A percentile compares a stretch with the other conserved stretches of the same genome.
Conservation (phyloP, 2,329 filamentous ascomycete genomes). For the Penicillium sp. region DNA sequence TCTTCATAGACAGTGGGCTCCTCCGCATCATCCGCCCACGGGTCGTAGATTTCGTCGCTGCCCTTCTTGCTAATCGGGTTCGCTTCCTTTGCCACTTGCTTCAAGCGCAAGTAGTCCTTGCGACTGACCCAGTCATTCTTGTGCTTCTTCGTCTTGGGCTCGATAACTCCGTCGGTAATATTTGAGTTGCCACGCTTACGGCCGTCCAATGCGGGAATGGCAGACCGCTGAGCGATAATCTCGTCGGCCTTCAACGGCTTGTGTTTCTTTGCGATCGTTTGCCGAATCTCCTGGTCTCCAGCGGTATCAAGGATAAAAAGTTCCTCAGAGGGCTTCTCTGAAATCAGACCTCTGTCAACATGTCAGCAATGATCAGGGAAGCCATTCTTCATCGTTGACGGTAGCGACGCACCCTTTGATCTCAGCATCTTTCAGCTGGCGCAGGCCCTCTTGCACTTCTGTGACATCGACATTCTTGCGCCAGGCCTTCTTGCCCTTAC, state of each 20-base stretch:
- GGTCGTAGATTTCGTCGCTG: conserved; percentile 67
- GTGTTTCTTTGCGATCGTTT: conserved; percentile 65
- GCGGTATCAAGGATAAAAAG: conserved; percentile 81
- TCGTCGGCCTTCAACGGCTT: conserved; percentile 89
- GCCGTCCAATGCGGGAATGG: conserved; percentile 73
- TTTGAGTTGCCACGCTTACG: conserved; percentile 74
- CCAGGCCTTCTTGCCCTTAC: conserved; percentile 99
- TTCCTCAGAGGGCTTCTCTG: conserved; percentile 78
- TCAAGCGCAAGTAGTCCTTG: conserved; percentile 79
- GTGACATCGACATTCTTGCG: conserved; percentile 96
- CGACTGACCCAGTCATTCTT: conserved; percentile 79
- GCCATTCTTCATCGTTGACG: not conserved
- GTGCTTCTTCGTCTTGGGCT: conserved; percentile 68
- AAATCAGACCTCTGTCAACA: conserved; percentile 71
- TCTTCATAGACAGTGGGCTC: conserved; percentile 49
- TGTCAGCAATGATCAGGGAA: conserved; percentile 17
- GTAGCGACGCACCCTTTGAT: conserved; percentile 70
- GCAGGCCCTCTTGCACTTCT: conserved; percentile 79
- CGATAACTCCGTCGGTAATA: conserved; percentile 71
- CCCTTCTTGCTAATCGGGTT: conserved; percentile 55
- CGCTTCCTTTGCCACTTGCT: conserved; percentile 72
- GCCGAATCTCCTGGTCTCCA: conserved; percentile 68
- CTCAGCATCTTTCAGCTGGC: conserved; percentile 83
- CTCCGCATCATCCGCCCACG: conserved; percentile 65
- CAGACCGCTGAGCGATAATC: conserved; percentile 83